Percentiles rank a stretch among this genome's conserved stretches.
Conservation (phyloP, 2,329 filamentous ascomycete genomes). For the Pseudopithomyces chartarum region DNA sequence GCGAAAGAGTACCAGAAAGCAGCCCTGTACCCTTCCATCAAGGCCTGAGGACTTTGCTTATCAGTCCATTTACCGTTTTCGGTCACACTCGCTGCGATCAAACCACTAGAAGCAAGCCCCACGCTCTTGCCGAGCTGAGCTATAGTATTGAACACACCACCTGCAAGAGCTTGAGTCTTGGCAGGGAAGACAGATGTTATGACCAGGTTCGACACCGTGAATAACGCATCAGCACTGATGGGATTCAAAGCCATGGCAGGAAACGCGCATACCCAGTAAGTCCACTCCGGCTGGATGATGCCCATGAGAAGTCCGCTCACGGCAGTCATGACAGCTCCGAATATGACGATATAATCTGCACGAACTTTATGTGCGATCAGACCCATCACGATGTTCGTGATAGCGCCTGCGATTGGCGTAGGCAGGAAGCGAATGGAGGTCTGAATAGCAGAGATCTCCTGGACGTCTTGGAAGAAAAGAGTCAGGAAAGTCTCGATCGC, state of each 20-base stretch:
- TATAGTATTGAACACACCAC: constrained; percentile 53
- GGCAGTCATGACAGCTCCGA: constrained; percentile 29
- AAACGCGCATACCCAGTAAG: constrained; percentile 56
- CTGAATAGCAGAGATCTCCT: constrained; percentile 39
- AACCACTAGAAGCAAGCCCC: constrained; percentile 45
- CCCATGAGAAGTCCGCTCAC: constrained; percentile 54
- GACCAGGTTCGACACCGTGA: constrained; percentile 51
- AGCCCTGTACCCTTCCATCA: constrained; percentile 50
- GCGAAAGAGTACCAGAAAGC: constrained; percentile 52
- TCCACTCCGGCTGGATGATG: constrained; percentile 50
- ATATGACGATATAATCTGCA: constrained; percentile 50
- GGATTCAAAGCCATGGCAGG: constrained; percentile 51
- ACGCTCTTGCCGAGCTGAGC: constrained; percentile 51
- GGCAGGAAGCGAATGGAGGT: constrained; percentile 52
- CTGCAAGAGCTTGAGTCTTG: constrained; percentile 50
- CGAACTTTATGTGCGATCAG: constrained; percentile 52
- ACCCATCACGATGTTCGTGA: constrained; percentile 53
- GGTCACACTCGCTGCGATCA: constrained; percentile 43
- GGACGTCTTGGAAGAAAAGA: constrained; percentile 52
- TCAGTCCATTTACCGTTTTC: constrained; percentile 23
- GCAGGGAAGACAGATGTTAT: constrained; percentile 50
- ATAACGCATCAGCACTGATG: constrained; percentile 51
- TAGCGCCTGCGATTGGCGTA: constrained; percentile 44
- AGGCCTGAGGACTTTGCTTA: constrained; percentile 39
- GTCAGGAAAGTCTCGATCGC: constrained; percentile 47